Evolutionary conservation across 495 filamentous ascomycete species (phyloP).

Genomic region (Friedmanniomyces endolithicus): DNA sequence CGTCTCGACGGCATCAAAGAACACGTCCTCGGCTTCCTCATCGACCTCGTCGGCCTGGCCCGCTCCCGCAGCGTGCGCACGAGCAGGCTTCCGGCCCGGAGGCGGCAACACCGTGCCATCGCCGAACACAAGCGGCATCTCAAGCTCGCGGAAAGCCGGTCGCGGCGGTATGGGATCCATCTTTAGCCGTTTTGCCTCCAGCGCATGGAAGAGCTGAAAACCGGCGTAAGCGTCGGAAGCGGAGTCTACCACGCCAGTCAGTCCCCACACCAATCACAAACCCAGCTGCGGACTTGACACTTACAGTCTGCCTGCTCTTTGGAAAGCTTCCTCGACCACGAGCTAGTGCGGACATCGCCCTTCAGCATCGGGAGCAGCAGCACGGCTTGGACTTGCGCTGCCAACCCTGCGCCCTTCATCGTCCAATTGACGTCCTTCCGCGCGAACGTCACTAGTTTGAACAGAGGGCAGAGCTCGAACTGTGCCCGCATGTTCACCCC

Average conservation of each 20-base stretch:
- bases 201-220: conserved; percentile 26
- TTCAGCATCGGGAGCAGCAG: conserved; percentile 29
- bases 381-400: conserved; percentile 24
- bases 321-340: conserved; percentile 25
- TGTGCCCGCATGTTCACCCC: conserved; percentile 20
- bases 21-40: conserved; percentile 17
- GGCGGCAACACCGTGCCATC: conserved; percentile 5
- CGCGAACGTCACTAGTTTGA: conserved; percentile 28
- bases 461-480: conserved; percentile 31
- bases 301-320: conserved; percentile 18
- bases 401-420: conserved; percentile 18
- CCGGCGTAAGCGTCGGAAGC: conserved; percentile 32
- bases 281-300: background rate
- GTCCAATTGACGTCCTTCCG: conserved; percentile 19
- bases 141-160: conserved; percentile 16
- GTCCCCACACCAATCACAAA: background rate
- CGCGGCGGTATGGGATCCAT: conserved; percentile 28
- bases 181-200: conserved; percentile 27
- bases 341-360: conserved; percentile 27
- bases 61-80: background rate
- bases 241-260: conserved; percentile 21
- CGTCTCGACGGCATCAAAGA: conserved; percentile 18
- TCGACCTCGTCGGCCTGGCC: background rate
- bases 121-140: conserved; percentile 12
- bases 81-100: background rate